Base-by-base conservation (phyloP, 2,329 filamentous ascomycete species). In the Acrodontium crateriforme region DNA sequence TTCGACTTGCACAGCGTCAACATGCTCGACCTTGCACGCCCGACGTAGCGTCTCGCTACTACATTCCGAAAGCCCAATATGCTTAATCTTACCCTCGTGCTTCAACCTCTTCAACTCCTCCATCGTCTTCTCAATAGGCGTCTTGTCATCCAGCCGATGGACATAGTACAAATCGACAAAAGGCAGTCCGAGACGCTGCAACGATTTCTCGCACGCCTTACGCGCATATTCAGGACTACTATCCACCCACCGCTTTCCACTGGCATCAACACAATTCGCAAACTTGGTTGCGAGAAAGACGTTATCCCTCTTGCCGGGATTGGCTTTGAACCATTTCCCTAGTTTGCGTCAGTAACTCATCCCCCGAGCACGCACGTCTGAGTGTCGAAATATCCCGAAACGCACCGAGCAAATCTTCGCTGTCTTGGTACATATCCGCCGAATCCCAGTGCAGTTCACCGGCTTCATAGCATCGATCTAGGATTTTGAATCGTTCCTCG, bases 261-360 rank as follows among this genome's bases (percentile, higher is more conserved):
- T 52, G 16, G 55, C 53, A 12, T 22, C 13, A 9, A 26, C 15
- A 23, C 33, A 33, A 32, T 59, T 56, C 25, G 50, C 66, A 41
- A 70, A 71, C 44, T 71, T 69, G 39, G 65, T 61, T 1, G 65
- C 63, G 10, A 66, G 50, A 45, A 65, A 65, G 41, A 65, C 59
- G 35, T 62, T 49, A 35, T 60, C 48, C 12, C 63, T 54, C 31
- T 59, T 60, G 28, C 56, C 59, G 0, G 64, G 62, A 37, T 65
- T 60, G 11, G 36, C 30, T 36, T 49, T 46, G 45, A 55, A 54
- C 52, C 52, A 53, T 6, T 45, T 44, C 24, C 50, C 46, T 37
- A 27, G n/a, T 4, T 5, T 17, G 9, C 16, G 15, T 21, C 3
- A 12, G 16, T 9, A 27, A 14, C 10, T 24, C 8, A 2, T 32